These are phyloP conservation scores for Lolium multiflorum DNA, from an alignment of 176 grass and related monocot genomes.

Conservation along the genomic window DNA sequence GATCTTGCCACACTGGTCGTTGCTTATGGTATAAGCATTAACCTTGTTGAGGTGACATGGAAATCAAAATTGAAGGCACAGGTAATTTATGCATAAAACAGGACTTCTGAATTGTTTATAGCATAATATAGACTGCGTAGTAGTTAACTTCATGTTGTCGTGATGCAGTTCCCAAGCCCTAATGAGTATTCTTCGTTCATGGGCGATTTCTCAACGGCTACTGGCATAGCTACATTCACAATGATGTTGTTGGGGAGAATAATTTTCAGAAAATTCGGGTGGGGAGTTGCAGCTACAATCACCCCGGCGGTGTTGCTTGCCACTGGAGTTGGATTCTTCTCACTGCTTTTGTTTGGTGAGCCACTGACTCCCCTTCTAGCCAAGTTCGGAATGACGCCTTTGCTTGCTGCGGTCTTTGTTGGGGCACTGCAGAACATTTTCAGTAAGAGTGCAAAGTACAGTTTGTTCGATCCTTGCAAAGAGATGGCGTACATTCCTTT, in stretches of 20 bases:
- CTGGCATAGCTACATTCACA: constrained; percentile 94
- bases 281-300: constrained; percentile 96
- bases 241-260: constrained; percentile 98
- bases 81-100: constrained; percentile 42
- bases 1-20: constrained; percentile 99
- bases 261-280: constrained; percentile 88
- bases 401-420: constrained; percentile 95
- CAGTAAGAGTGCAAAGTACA: constrained; percentile 99
- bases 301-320: constrained; percentile 91
- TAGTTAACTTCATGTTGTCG: constrained; percentile 20
- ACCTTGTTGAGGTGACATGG: constrained; percentile 98
- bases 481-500: constrained; percentile 99
- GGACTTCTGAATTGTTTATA: neutral
- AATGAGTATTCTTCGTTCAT: constrained; percentile 99
- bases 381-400: constrained; percentile 82
- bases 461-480: constrained; percentile 97
- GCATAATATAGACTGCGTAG: neutral
- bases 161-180: constrained; percentile 87
- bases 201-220: constrained; percentile 98
- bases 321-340: constrained; percentile 98
- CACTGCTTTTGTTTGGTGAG: constrained; percentile 87
- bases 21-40: constrained; percentile 99
- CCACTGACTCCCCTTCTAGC: constrained; percentile 77
- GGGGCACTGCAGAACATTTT: constrained; percentile 99
- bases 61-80: constrained; percentile 99